phyloP scores from a whole-genome alignment of 495 filamentous ascomycete genomes.

The Aspergillus indologenus region DNA sequence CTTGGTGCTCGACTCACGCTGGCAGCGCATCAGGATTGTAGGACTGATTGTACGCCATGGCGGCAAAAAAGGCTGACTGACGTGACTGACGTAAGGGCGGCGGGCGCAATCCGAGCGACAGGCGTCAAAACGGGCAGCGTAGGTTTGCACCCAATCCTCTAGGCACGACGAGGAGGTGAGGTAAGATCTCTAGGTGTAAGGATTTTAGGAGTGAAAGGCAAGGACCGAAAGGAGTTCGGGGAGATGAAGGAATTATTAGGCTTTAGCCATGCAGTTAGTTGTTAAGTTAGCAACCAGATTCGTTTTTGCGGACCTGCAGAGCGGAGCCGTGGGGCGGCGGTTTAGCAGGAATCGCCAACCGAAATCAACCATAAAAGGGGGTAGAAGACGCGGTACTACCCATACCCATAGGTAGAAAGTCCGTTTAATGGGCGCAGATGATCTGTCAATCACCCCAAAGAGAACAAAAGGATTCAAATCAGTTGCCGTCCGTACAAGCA shows the following conservation, averaged over 20 bases:
- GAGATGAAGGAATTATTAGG: conserved; percentile 12
- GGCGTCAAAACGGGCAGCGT: conserved; percentile 2
- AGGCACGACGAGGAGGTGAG: conserved; percentile 1
- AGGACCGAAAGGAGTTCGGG: conserved; percentile 10
- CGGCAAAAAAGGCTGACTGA: conserved; percentile 31
- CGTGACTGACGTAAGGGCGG: conserved; percentile 24
- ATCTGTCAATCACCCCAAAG: not conserved
- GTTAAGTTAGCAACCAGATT: not conserved
- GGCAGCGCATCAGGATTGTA: conserved; percentile 97
- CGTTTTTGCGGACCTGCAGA: conserved; percentile 5
- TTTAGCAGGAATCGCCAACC: conserved; percentile 20
- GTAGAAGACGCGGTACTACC: not conserved
- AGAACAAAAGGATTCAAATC: not conserved
- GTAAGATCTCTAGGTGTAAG: conserved; percentile 1
- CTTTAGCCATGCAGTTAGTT: conserved; percentile 8
- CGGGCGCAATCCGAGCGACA: conserved; percentile 16
- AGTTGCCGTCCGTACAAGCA: not conserved
- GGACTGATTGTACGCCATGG: conserved; percentile 90
- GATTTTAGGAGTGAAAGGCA: conserved; percentile 2
- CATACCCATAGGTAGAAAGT: not conserved
- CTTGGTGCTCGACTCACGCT: conserved; percentile 61
- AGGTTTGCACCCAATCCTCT: not conserved
- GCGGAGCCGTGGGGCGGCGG: conserved; percentile 26
- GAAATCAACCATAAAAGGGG: not conserved
- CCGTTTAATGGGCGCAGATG: not conserved